These are phyloP conservation scores for Meira miltonrushii DNA, from an alignment of 1,284 basidiomycete species.

Conservation along the genomic window DNA sequence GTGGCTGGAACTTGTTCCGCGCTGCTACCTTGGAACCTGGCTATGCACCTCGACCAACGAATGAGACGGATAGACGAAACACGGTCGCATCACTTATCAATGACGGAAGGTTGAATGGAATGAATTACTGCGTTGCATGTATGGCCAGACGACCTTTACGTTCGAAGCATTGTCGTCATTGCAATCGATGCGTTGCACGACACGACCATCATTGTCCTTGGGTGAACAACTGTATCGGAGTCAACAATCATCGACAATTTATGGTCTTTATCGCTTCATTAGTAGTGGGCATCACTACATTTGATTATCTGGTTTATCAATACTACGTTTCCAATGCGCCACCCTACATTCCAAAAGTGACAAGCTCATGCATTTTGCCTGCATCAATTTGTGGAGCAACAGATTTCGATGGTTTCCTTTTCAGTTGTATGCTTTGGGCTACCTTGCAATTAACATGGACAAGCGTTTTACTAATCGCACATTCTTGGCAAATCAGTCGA, in stretches of 20 bases:
- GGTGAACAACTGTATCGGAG: slow-evolving; percentile 98
- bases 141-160: slow-evolving; percentile 87
- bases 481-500: slow-evolving; percentile 82
- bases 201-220: slow-evolving; percentile 76
- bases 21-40: slow-evolving; percentile 84
- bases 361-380: slow-evolving; percentile 64
- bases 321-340: slow-evolving; percentile 19
- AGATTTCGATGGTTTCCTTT: slow-evolving; percentile 71
- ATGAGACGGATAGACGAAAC: slow-evolving; percentile 28
- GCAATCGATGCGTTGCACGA: slow-evolving; percentile 75
- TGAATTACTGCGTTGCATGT: slow-evolving; percentile 90
- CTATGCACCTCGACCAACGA: slow-evolving; percentile 67
- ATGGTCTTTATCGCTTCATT: slow-evolving; percentile 79
- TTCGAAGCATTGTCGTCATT: slow-evolving; percentile 90
- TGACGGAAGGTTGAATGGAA: slow-evolving; percentile 80
- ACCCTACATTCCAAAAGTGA: slow-evolving; percentile 25
- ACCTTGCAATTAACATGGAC: slow-evolving; percentile 92
- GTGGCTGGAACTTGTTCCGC: slow-evolving; percentile 83
- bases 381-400: slow-evolving; percentile 61
- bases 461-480: slow-evolving; percentile 72
- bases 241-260: slow-evolving; percentile 91
- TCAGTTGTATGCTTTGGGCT: slow-evolving; percentile 74
- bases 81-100: slow-evolving; percentile 62
- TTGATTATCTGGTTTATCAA: slow-evolving; percentile 73
- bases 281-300: slow-evolving; percentile 71